Percentiles rank a stretch among this genome's conserved stretches.
Conservation (phyloP, 495 filamentous ascomycete genomes). For the Penicillium crystallinum region DNA sequence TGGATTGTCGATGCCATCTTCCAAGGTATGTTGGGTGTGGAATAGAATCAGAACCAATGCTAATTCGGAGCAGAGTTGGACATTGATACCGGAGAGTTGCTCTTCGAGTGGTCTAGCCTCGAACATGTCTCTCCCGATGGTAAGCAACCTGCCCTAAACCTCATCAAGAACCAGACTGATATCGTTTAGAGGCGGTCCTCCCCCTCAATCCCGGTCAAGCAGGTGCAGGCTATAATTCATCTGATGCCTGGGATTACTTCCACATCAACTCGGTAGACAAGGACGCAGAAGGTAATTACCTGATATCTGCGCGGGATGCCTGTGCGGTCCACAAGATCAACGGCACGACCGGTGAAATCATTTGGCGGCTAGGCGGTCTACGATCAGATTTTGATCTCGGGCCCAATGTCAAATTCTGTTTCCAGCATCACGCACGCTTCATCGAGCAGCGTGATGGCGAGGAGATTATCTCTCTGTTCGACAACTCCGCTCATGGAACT, state of each 20-base stretch:
- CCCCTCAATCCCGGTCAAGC: constrained; percentile 49
- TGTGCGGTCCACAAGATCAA: constrained; percentile 53
- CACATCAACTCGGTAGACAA: constrained; percentile 38
- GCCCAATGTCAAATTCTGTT: constrained; percentile 47
- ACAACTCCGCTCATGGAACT: constrained; percentile 44
- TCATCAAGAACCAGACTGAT: not conserved
- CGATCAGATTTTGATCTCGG: constrained; percentile 38
- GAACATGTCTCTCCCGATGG: constrained; percentile 41
- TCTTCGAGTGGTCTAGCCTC: constrained; percentile 41
- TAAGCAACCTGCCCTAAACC: constrained; percentile 9
- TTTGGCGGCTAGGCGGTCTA: constrained; percentile 51
- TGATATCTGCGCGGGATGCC: constrained; percentile 52
- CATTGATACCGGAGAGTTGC: constrained; percentile 32
- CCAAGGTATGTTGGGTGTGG: constrained; percentile 24
- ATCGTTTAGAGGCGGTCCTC: constrained; percentile 40
- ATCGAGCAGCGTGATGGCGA: constrained; percentile 37
- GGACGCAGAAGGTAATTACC: constrained; percentile 43
- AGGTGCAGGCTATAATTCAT: constrained; percentile 43
- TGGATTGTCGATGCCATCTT: constrained; percentile 44
- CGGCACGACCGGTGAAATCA: constrained; percentile 49
- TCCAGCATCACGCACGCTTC: constrained; percentile 56
- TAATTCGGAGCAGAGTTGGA: constrained; percentile 27
- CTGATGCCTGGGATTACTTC: constrained; percentile 41
- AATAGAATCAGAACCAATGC: not conserved
- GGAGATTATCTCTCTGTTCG: constrained; percentile 47